These are phyloP conservation scores for Botrytis aclada DNA, from an alignment of 2,329 filamentous ascomycete species.

Conservation along the genomic window DNA sequence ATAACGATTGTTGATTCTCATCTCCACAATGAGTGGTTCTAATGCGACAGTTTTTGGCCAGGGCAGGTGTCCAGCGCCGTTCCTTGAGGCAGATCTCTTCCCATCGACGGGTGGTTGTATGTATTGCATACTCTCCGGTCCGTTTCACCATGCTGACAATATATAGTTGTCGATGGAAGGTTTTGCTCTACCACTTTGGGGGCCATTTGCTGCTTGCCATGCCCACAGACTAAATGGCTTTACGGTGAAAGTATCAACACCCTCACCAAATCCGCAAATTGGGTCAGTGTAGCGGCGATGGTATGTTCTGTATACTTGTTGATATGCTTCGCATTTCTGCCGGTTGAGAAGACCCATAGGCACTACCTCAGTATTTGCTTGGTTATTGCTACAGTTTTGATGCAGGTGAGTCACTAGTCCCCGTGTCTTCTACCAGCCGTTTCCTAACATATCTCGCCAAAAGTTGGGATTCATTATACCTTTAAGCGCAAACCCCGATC, in stretches of 20 bases:
- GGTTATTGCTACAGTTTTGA: constrained; percentile 68
- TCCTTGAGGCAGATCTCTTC: constrained; percentile 63
- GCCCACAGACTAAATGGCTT: constrained; percentile 77
- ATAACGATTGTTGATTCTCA: neutral
- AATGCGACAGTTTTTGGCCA: constrained; percentile 18
- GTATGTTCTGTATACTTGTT: constrained; percentile 73
- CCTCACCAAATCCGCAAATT: constrained; percentile 68
- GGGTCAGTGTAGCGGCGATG: constrained; percentile 74
- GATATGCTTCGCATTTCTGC: constrained; percentile 73
- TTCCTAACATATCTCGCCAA: constrained; percentile 29
- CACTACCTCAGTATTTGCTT: constrained; percentile 93
- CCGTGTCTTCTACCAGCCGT: neutral
- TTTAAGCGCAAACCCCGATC: constrained; percentile 69
- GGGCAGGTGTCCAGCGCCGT: constrained; percentile 60
- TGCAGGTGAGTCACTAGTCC: constrained; percentile 62
- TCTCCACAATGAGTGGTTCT: constrained; percentile 21
- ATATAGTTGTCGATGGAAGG: constrained; percentile 51
- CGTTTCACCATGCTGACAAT: neutral
- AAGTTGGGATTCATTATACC: constrained; percentile 90
- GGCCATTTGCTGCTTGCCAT: constrained; percentile 80
- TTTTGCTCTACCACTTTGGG: constrained; percentile 54
- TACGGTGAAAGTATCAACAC: constrained; percentile 58
- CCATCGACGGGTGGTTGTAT: constrained; percentile 63
- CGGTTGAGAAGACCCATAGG: constrained; percentile 82
- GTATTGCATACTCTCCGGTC: constrained; percentile 30